Evolutionary conservation across 208 protist genomes (phyloP).

Genomic region (Giardia duodenalis): DNA sequence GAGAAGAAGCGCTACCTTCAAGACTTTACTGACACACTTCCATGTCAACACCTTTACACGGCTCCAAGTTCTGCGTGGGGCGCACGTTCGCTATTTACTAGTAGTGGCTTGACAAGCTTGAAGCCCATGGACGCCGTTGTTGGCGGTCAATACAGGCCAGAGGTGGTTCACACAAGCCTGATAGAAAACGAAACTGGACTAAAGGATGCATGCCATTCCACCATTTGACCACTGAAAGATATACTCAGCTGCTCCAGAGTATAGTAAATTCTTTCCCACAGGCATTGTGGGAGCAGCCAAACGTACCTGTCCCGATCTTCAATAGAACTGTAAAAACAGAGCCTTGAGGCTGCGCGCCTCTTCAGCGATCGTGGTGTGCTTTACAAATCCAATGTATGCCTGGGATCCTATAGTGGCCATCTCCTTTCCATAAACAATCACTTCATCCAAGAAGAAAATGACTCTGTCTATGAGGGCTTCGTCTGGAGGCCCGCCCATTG

Average conservation of each 20-base stretch:
- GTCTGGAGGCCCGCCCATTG: not conserved
- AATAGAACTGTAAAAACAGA: constrained; percentile 16
- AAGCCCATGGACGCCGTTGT: not conserved
- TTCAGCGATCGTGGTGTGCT: not conserved
- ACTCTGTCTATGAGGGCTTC: constrained; percentile 24
- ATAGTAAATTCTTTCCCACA: no score
- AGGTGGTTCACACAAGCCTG: not conserved
- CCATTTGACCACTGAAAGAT: no score
- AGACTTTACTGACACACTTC: not conserved
- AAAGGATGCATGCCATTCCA: no score
- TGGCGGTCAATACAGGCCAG: not conserved
- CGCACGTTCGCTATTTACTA: not conserved
- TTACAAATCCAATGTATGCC: not conserved
- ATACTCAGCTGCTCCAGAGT: no score
- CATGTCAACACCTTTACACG: not conserved
- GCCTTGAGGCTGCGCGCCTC: not conserved
- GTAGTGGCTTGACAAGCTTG: not conserved
- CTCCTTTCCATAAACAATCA: constrained; percentile 6
- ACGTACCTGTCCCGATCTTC: not conserved
- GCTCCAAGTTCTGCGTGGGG: not conserved
- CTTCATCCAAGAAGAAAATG: constrained; percentile 21
- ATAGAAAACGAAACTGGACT: no score
- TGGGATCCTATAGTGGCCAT: not conserved
- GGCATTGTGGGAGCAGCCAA: no score
- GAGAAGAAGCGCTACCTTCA: not conserved